Evolutionary conservation across 2,329 filamentous ascomycete genomes (phyloP).

Genomic region (Teratosphaeria pseudoeucalypti): DNA sequence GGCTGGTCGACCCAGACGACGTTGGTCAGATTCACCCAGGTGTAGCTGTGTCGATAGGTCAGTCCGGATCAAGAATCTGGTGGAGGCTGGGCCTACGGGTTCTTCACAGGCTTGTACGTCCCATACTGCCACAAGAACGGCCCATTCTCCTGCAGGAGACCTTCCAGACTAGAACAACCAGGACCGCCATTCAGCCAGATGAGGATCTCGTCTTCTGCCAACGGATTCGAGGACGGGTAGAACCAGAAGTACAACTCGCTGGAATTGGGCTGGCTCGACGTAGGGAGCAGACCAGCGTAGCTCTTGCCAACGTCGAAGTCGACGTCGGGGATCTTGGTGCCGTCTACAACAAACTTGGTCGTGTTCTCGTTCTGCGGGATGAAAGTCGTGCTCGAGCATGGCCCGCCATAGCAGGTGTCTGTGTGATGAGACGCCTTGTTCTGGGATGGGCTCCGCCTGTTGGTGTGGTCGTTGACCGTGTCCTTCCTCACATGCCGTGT

Average conservation of each 20-base stretch:
- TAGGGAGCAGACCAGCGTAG: slow-evolving; percentile 24
- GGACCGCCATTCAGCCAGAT: slow-evolving; percentile 34
- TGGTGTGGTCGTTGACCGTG: neutral
- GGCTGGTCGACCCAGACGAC: slow-evolving; percentile 38
- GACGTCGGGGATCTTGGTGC: slow-evolving; percentile 23
- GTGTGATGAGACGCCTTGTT: neutral
- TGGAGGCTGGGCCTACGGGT: neutral
- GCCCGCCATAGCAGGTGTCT: slow-evolving; percentile 9
- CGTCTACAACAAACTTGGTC: slow-evolving; percentile 31
- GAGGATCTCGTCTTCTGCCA: slow-evolving; percentile 33
- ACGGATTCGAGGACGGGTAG: slow-evolving; percentile 31
- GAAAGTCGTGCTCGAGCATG: slow-evolving; percentile 15
- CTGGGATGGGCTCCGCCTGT: neutral
- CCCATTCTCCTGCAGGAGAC: slow-evolving; percentile 39
- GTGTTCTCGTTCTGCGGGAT: slow-evolving; percentile 34
- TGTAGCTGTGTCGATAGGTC: neutral
- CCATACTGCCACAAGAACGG: slow-evolving; percentile 39
- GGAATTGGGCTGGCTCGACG: slow-evolving; percentile 18
- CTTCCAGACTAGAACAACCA: slow-evolving; percentile 37
- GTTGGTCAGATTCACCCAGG: slow-evolving; percentile 38
- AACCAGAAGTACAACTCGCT: slow-evolving; percentile 41
- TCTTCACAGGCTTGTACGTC: slow-evolving; percentile 12
- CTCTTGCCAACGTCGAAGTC: slow-evolving; percentile 27
- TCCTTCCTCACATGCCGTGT: neutral
- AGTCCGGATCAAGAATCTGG: neutral